Base-by-base conservation (phyloP, 768 basidiomycete genomes). In the Trametes elegans region DNA sequence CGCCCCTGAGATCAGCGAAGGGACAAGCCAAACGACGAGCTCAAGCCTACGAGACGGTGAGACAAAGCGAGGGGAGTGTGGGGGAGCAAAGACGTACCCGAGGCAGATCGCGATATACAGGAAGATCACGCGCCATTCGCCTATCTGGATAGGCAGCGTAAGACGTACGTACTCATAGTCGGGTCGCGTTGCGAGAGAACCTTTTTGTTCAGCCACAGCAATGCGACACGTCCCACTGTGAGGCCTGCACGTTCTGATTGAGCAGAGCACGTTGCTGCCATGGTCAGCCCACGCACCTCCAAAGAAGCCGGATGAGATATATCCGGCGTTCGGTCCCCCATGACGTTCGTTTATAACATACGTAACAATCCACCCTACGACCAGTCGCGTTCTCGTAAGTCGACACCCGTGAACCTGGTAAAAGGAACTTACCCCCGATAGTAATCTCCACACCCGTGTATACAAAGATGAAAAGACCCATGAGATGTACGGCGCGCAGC, bases 11-110 rank as follows among this genome's bases (percentile, higher is more conserved):
- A 83, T 66, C 31, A 87, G 66, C 5, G 73, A 74, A 0, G 80
- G 79, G 0, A 80, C 79, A 3, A 79, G 69, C 85, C 86, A 87
- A 7, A 87, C 70, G 27, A 80, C 66, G 31, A 86, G 62, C 60
- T 85, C 78, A 21, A 86, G 70, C 13, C 76, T 81, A 55, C 41
- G 32, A 14, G 14, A n/a, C 2, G 24, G 18, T n/a, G 18, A 70
- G 71, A 8, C 67, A 69, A 13, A 61, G 58, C 7, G 11, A 24
- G 13, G 23, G 21, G 18, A 26, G 7, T 41, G 9, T 41, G 18
- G 32, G n/a, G n/a, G 44, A 26, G 19, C 9, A 29, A 26, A 18
- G 41, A 65, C 70, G 16, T 53, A 74, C 75, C 63, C 73, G 23
- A 80, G 66, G 3, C 72, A 69, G 5, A 76, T 57, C 27, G 67